phyloP scores from a whole-genome alignment of 768 basidiomycete species.

The Macrolepiota fuliginosa region DNA sequence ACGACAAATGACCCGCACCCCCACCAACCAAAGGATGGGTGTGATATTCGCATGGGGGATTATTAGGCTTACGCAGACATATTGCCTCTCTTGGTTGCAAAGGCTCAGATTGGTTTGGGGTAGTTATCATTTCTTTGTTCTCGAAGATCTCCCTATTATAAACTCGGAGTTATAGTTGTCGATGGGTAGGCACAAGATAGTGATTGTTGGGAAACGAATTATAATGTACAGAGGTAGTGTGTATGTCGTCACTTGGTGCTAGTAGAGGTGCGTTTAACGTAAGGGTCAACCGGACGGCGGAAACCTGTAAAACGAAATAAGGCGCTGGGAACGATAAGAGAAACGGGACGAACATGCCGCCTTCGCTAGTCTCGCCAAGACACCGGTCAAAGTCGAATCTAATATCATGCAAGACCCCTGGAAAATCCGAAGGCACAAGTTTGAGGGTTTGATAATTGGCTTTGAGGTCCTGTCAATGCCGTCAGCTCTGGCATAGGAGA shows the following conservation, averaged over 20 bases:
- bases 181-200: too few relatives aligned
- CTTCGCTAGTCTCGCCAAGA: slow-evolving; percentile 59
- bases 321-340: slow-evolving; percentile 1
- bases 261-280: slow-evolving; percentile 37
- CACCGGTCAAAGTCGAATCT: slow-evolving; percentile 56
- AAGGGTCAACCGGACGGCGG: slow-evolving; percentile 61
- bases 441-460: slow-evolving; percentile 55
- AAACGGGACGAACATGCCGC: slow-evolving; percentile 42
- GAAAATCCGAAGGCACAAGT: slow-evolving; percentile 66
- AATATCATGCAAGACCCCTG: slow-evolving; percentile 46
- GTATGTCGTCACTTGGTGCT: not conserved
- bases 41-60: too few relatives aligned
- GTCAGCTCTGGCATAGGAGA: not conserved
- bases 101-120: too few relatives aligned
- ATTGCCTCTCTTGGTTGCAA: too few relatives aligned
- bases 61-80: too few relatives aligned
- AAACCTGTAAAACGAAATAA: slow-evolving; percentile 42
- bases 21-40: too few relatives aligned
- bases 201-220: too few relatives aligned
- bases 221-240: not conserved
- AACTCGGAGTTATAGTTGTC: too few relatives aligned
- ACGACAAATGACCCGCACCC: too few relatives aligned
- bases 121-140: too few relatives aligned
- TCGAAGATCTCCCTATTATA: too few relatives aligned
- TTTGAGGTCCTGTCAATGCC: slow-evolving; percentile 42